A percentile compares a stretch with the other conserved stretches of the same genome.
These are phyloP conservation scores for Podila epicladia DNA, from an alignment of 192 early-diverging fungal genomes.

Conservation along the genomic window DNA sequence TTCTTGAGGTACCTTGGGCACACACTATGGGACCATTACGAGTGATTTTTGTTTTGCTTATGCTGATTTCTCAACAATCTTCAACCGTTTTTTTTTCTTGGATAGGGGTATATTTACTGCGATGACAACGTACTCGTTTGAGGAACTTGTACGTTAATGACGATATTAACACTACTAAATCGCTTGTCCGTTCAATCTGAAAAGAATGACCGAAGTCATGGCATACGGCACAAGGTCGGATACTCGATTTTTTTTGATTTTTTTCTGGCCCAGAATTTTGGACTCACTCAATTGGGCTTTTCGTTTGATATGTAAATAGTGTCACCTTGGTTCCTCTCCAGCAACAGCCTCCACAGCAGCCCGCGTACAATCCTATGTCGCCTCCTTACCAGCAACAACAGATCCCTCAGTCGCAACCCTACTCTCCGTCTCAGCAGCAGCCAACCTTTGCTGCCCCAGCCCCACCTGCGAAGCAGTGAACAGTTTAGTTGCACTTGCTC, in stretches of 20 bases:
- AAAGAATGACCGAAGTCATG: slow-evolving; percentile 48
- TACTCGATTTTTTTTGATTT: not conserved
- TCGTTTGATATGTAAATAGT: slow-evolving; percentile 8
- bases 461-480: too few species aligned
- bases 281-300: not conserved
- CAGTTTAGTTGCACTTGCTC: too few species aligned
- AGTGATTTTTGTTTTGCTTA: too few species aligned
- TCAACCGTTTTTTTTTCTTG: too few species aligned
- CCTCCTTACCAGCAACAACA: slow-evolving; percentile 1
- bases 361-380: not conserved
- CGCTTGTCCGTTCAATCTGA: too few species aligned
- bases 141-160: too few species aligned
- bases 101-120: too few species aligned
- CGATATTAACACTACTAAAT: too few species aligned
- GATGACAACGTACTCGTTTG: too few species aligned
- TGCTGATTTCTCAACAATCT: too few species aligned
- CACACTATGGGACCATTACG: too few species aligned
- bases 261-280: not conserved
- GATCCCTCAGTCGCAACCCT: slow-evolving; percentile 1
- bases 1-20: slow-evolving; percentile 13
- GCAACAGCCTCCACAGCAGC: slow-evolving; percentile 10
- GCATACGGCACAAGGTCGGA: slow-evolving; percentile 24
- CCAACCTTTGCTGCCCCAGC: slow-evolving; percentile 4
- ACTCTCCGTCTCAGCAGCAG: slow-evolving; percentile 11
- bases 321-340: slow-evolving; percentile 41